Conservation (phyloP, 192 early-diverging fungal genomes). For the Phlyctochytrium planicorne region DNA sequence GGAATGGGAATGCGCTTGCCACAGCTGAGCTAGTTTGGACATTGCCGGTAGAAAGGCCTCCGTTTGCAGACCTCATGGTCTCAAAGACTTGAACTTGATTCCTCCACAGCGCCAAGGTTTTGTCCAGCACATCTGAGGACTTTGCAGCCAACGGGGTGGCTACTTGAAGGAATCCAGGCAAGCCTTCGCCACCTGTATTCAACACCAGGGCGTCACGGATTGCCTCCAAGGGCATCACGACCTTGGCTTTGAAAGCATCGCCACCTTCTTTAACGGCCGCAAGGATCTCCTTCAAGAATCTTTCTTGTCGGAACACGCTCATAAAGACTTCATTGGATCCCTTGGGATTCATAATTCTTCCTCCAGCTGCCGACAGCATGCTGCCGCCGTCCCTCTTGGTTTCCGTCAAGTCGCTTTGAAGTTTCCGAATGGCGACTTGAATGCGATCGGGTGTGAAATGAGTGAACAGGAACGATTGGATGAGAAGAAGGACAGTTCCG, state of each 20-base stretch:
- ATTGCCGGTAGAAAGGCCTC: no score
- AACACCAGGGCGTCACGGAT: conserved; percentile 16
- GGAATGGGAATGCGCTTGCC: conserved; percentile 49
- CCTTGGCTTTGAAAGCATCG: conserved; percentile 3
- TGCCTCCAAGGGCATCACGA: conserved; percentile 9
- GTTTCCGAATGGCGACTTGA: conserved; percentile 66
- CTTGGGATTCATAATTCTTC: conserved; percentile 16
- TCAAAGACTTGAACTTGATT: conserved; percentile 1
- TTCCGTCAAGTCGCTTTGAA: conserved; percentile 63
- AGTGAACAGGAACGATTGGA: conserved; percentile 57
- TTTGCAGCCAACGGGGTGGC: conserved; percentile 12
- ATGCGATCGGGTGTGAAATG: conserved; percentile 71
- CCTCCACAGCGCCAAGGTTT: conserved; percentile 35
- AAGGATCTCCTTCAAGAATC: conserved; percentile 56
- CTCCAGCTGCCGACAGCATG: conserved; percentile 50
- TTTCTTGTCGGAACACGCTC: conserved; percentile 68
- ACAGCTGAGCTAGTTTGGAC: background rate
- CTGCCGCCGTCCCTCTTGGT: conserved; percentile 64
- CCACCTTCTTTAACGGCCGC: conserved; percentile 35
- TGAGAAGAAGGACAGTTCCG: conserved; percentile 19
- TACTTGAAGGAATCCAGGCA: conserved; percentile 46
- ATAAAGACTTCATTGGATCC: conserved; percentile 57
- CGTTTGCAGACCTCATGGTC: no score
- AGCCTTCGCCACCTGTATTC: conserved; percentile 10
- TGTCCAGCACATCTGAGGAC: conserved; percentile 2